These are phyloP conservation scores for Psophocarpus tetragonolobus DNA, from an alignment of 306 rosid species.

Conservation along the genomic window DNA sequence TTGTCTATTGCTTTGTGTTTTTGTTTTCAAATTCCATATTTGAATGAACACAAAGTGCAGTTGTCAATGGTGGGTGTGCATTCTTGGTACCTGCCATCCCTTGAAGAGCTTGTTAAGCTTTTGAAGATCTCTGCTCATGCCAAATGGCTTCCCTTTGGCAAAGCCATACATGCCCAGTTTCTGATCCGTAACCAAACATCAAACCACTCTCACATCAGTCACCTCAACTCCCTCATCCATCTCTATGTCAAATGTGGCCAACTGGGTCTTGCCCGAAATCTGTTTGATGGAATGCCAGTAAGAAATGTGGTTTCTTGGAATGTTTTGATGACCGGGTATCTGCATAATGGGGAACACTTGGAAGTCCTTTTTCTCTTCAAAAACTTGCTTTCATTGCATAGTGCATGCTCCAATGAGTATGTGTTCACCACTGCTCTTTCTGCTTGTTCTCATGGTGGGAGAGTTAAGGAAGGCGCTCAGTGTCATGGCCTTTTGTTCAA, in stretches of 20 bases:
- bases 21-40: neutral
- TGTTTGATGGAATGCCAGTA: constrained; percentile 53
- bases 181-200: constrained; percentile 36
- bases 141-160: constrained; percentile 46
- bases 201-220: neutral
- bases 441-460: constrained; percentile 51
- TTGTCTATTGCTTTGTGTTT: neutral
- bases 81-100: neutral
- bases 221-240: constrained; percentile 49
- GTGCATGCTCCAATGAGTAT: constrained; percentile 48
- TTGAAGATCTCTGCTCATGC: constrained; percentile 49
- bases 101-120: constrained; percentile 46
- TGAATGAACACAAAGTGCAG: neutral
- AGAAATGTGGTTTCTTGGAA: constrained; percentile 65
- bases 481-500: constrained; percentile 60
- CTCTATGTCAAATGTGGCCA: constrained; percentile 49
- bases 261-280: constrained; percentile 40
- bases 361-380: constrained; percentile 54
- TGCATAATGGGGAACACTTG: constrained; percentile 43
- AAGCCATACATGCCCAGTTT: constrained; percentile 57
- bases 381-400: constrained; percentile 35
- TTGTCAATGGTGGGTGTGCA: neutral
- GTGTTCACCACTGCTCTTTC: constrained; percentile 53
- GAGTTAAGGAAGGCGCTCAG: constrained; percentile 64
- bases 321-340: constrained; percentile 61